A percentile compares a stretch with the other conserved stretches of the same genome.
These are phyloP conservation scores for Populus davidiana DNA, from an alignment of 345 rosid genomes.

Conservation along the genomic window DNA sequence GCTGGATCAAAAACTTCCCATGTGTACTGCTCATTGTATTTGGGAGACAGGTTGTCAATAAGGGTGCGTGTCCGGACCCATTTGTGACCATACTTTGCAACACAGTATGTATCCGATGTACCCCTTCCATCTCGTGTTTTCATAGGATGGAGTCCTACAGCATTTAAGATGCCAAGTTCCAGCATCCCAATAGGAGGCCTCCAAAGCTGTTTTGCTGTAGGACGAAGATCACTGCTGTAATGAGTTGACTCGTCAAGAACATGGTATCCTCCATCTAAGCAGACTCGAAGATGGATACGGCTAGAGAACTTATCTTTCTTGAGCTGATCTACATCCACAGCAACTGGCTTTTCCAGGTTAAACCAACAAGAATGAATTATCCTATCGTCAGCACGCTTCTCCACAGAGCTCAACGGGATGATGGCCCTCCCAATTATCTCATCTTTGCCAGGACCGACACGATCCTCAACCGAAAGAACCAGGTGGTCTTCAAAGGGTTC, in stretches of 20 bases:
- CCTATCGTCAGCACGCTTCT: slow-evolving; percentile 33
- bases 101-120: slow-evolving; percentile 33
- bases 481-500: slow-evolving; percentile 35
- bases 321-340: slow-evolving; percentile 28
- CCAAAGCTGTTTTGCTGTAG: slow-evolving; percentile 37
- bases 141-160: slow-evolving; percentile 35
- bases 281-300: slow-evolving; percentile 31
- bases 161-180: slow-evolving; percentile 32
- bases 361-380: slow-evolving; percentile 37
- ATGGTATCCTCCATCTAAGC: slow-evolving; percentile 37
- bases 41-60: slow-evolving; percentile 25
- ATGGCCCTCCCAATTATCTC: slow-evolving; percentile 33
- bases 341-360: slow-evolving; percentile 35
- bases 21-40: slow-evolving; percentile 34
- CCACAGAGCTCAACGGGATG: slow-evolving; percentile 26
- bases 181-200: slow-evolving; percentile 33
- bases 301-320: slow-evolving; percentile 35
- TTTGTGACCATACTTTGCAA: slow-evolving; percentile 34
- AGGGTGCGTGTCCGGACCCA: slow-evolving; percentile 36
- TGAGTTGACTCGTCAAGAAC: slow-evolving; percentile 36
- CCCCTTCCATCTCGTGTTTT: slow-evolving; percentile 35
- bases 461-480: slow-evolving; percentile 36
- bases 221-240: slow-evolving; percentile 35
- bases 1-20: slow-evolving; percentile 36
- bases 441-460: slow-evolving; percentile 29